These are phyloP conservation scores for Aspergillus cejpii DNA, from an alignment of 2,329 filamentous ascomycete genomes.

Conservation along the genomic window DNA sequence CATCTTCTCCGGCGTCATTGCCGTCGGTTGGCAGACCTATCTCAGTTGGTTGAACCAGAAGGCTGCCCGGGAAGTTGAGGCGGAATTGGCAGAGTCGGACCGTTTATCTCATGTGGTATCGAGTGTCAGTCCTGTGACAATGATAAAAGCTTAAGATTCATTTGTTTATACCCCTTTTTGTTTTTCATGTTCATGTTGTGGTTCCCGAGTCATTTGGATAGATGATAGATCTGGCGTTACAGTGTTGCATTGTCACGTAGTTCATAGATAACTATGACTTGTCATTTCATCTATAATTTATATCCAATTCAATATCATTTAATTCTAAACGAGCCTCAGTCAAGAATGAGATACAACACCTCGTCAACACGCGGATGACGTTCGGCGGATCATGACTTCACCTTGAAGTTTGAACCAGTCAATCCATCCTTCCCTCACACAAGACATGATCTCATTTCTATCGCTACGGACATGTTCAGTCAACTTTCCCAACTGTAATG, in stretches of 20 bases:
- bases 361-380: no score
- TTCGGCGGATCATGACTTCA: not conserved
- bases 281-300: no score
- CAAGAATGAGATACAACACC: no score
- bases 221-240: not conserved
- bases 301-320: no score
- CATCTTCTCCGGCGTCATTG: constrained; percentile 70
- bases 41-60: constrained; percentile 69
- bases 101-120: constrained; percentile 8
- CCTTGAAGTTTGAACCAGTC: not conserved
- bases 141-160: constrained; percentile 11
- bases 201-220: not conserved
- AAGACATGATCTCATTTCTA: constrained; percentile 18
- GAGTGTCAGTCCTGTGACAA: constrained; percentile 6
- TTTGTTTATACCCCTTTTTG: not conserved
- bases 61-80: constrained; percentile 56
- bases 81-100: constrained; percentile 19
- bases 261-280: not conserved
- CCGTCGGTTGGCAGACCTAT: constrained; percentile 90
- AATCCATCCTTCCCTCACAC: not conserved
- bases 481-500: constrained; percentile 10
- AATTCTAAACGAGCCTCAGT: no score
- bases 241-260: not conserved
- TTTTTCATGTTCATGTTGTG: not conserved
- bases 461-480: constrained; percentile 31